phyloP scores from a whole-genome alignment of 371 early-diverging fungal genomes.

The Apophysomyces sp. region DNA sequence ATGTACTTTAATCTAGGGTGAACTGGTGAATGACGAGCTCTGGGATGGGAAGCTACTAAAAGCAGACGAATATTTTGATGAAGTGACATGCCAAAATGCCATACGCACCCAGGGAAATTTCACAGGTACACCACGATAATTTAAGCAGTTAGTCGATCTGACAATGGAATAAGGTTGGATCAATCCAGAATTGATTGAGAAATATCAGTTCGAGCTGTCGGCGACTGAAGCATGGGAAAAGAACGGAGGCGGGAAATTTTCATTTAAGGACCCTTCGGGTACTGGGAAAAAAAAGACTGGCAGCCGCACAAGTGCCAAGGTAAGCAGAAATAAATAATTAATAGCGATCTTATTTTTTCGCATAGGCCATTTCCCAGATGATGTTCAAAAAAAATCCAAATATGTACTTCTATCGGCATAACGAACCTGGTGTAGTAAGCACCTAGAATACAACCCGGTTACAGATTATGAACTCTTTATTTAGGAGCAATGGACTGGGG shows the following conservation, averaged over 20 bases:
- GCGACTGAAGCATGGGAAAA: slow-evolving; percentile 73
- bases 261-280: slow-evolving; percentile 63
- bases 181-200: slow-evolving; percentile 52
- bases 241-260: slow-evolving; percentile 74
- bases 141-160: not conserved
- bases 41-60: slow-evolving; percentile 45
- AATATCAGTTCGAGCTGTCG: slow-evolving; percentile 56
- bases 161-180: slow-evolving; percentile 53
- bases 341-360: slow-evolving; percentile 3
- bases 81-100: slow-evolving; percentile 45
- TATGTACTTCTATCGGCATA: slow-evolving; percentile 73
- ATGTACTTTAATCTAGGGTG: too few relatives aligned
- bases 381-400: slow-evolving; percentile 76
- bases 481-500: slow-evolving; percentile 73
- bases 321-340: slow-evolving; percentile 8
- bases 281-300: slow-evolving; percentile 30
- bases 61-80: slow-evolving; percentile 58
- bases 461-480: not conserved
- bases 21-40: slow-evolving; percentile 33
- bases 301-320: slow-evolving; percentile 34
- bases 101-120: slow-evolving; percentile 64
- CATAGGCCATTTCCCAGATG: slow-evolving; percentile 52
- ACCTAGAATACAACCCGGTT: not conserved
- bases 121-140: slow-evolving; percentile 4
- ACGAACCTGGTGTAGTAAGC: slow-evolving; percentile 66